Base-by-base conservation (phyloP, 805 yeast genomes). In the Zygosaccharomyces bisporus region DNA sequence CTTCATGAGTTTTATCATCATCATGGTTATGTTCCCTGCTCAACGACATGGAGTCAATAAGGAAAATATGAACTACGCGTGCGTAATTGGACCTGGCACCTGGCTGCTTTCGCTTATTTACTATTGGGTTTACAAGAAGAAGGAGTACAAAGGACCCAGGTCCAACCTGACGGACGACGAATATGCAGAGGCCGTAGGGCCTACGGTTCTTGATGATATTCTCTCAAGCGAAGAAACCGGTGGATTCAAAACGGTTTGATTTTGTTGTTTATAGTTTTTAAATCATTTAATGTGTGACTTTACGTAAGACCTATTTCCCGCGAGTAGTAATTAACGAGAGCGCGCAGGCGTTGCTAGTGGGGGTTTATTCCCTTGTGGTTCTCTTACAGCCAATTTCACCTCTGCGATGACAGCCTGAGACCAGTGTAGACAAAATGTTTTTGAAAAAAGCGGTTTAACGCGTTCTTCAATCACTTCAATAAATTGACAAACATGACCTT, bases 61-160 rank as follows among this genome's bases (percentile, higher is more conserved):
- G 4, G 63, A 66, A 23, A 42, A 39, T n/a, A 83, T 83, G 90
- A 83, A 83, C 64, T 83, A 83, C 57, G 75, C 86, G 1, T 72
- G 74, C 52, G 85, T 77, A 4, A 76, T 81, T 41, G 79, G 77
- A 32, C 75, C 76, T 21, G 79, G 79, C 6, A 70, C 74, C 7
- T 78, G 84, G 83, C 48, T 73, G 3, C 65, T 78, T 19, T 69
- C 83, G 1, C 53, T 72, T 39, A 39, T 71, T 0, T 80, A 80
- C 57, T 80, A 75, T 62, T 71, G 57, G 39, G 57, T 69, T 3
- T 71, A 72, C 55, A 83, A 80, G 6, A 74, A 73, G 49, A 73
- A 71, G 46, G 63, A 68, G 53, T 81, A 76, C 66, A 60, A 67
- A 23, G 87, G 87, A 3, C 86, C 86, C n/a, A 54, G 47, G 14